Percentiles rank a stretch among this genome's conserved stretches.
These are phyloP conservation scores for Neophaeococcomyces mojaviensis DNA, from an alignment of 2,329 filamentous ascomycete species.

Conservation along the genomic window DNA sequence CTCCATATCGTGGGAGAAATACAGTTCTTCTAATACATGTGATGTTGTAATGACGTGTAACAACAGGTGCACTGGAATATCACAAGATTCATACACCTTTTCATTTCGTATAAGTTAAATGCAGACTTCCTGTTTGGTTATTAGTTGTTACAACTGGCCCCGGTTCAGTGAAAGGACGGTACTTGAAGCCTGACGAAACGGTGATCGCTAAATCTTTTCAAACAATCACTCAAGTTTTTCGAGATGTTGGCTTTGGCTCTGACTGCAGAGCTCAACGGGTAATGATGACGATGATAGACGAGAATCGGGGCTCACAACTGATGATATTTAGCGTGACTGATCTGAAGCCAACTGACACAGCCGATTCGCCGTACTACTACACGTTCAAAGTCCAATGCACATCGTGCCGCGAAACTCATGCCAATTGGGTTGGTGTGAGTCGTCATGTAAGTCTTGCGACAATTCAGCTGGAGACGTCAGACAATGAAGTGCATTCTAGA, in stretches of 20 bases:
- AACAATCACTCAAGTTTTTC: neutral
- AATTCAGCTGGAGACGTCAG: neutral
- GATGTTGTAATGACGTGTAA: no score
- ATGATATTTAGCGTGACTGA: conserved; percentile 66
- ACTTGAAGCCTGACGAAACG: no score
- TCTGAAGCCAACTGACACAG: conserved; percentile 73
- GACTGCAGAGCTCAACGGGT: conserved; percentile 25
- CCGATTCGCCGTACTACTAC: conserved; percentile 83
- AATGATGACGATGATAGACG: conserved; percentile 1
- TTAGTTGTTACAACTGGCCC: no score
- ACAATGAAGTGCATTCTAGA: no score
- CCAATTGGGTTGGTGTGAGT: conserved; percentile 77
- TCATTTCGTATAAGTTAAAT: no score
- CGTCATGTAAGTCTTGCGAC: conserved; percentile 62
- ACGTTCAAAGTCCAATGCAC: conserved; percentile 98
- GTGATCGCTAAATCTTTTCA: no score
- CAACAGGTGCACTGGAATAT: no score
- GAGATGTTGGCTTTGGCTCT: conserved; percentile 20
- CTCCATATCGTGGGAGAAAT: no score
- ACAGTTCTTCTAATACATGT: no score
- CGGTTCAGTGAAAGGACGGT: no score
- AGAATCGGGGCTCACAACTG: neutral
- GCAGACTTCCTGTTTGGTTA: no score
- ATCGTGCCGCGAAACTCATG: conserved; percentile 86
- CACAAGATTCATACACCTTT: no score